A percentile compares a stretch with the other conserved stretches of the same genome.
These are phyloP conservation scores for Thalia dealbata DNA, from an alignment of 176 grass and related monocot species.

Conservation along the genomic window DNA sequence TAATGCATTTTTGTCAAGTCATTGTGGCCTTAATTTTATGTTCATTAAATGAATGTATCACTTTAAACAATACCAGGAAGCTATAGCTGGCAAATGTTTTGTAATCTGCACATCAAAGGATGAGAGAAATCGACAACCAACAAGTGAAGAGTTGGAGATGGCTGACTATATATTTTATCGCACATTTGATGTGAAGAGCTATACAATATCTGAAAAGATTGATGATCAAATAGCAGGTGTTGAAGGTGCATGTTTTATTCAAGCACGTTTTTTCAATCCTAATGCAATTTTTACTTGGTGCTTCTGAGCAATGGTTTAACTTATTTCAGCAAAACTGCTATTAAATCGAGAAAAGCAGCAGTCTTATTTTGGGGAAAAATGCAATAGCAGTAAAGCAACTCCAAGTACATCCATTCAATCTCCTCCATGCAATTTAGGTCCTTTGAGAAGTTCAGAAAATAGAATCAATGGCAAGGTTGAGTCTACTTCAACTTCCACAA, in stretches of 20 bases:
- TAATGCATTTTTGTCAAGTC: too few species aligned
- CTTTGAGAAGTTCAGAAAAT: conserved; percentile 1
- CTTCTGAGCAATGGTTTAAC: conserved; percentile 19
- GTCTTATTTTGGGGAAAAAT: conserved; percentile 7
- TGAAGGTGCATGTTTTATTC: conserved; percentile 27
- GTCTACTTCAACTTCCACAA: not conserved
- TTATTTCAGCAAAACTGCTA: conserved; percentile 36
- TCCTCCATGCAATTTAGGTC: not conserved
- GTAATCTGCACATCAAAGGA: conserved; percentile 83
- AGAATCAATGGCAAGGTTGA: not conserved
- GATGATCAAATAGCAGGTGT: conserved; percentile 45
- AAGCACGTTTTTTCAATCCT: conserved; percentile 12
- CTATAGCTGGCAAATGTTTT: conserved; percentile 72
- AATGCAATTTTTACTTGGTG: conserved; percentile 16
- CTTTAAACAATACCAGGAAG: conserved; percentile 45
- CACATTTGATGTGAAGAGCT: conserved; percentile 50
- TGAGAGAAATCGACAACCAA: conserved; percentile 57
- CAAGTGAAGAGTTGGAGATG: conserved; percentile 34
- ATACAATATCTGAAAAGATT: conserved; percentile 42
- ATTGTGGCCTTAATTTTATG: not conserved
- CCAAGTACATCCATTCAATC: not conserved
- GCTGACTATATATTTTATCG: conserved; percentile 82
- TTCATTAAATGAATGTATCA: not conserved
- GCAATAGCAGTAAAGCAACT: not conserved
- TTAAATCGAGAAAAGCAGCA: conserved; percentile 51